Conservation (phyloP, 192 early-diverging fungal genomes). For the Podila minutissima region DNA sequence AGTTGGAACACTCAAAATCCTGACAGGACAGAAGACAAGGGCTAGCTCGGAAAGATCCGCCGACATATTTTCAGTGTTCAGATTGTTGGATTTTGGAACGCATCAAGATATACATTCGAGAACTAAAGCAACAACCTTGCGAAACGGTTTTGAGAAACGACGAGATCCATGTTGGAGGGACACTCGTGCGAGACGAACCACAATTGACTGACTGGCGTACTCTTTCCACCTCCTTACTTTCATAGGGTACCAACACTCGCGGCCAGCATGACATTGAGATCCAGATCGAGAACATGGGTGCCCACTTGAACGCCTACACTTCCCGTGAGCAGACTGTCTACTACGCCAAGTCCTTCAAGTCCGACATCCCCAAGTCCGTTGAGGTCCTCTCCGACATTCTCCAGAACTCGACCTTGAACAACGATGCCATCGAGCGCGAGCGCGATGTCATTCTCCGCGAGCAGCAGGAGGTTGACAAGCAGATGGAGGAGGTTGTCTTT, state of each 20-base stretch:
- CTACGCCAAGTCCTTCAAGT: conserved; percentile 93
- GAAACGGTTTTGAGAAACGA: neutral
- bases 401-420: conserved; percentile 86
- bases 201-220: neutral
- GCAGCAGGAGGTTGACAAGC: conserved; percentile 92
- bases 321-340: conserved; percentile 99
- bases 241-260: conserved; percentile 85
- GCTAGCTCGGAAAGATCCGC: conserved; percentile 1
- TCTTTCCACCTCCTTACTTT: neutral
- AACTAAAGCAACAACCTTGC: neutral
- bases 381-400: conserved; percentile 96
- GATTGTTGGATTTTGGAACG: neutral
- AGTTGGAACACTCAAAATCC: neutral
- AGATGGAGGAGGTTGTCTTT: conserved; percentile 98
- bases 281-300: conserved; percentile 98
- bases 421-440: conserved; percentile 93
- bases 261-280: conserved; percentile 92
- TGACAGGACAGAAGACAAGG: neutral
- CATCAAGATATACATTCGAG: neutral
- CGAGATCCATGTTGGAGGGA: neutral
- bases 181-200: neutral
- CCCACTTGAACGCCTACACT: conserved; percentile 98
- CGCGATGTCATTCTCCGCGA: conserved; percentile 98
- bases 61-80: neutral
- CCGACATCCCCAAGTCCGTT: conserved; percentile 89